Percentiles rank a stretch among this genome's conserved stretches.
Evolutionary conservation across 2,329 filamentous ascomycete species (phyloP).

Genomic region (Aspergillus sp.): DNA sequence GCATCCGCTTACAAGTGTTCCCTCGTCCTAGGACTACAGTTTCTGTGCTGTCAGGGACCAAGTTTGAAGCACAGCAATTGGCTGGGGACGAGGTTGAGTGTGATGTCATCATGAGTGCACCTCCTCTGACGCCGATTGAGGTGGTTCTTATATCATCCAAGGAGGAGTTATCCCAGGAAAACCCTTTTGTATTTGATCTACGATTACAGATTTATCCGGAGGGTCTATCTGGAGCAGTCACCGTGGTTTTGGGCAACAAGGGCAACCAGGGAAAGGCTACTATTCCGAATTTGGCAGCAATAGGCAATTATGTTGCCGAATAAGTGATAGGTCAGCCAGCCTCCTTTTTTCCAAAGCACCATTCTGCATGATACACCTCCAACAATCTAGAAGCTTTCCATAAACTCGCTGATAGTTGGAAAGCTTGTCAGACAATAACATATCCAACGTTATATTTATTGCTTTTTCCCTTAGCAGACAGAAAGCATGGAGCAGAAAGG

Average conservation of each 20-base stretch:
- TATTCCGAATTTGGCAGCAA: not conserved
- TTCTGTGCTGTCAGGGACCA: not conserved
- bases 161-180: not conserved
- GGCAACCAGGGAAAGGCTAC: not conserved
- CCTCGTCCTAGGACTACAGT: not conserved
- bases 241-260: constrained; percentile 1
- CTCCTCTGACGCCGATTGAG: not conserved
- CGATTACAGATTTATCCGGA: constrained; percentile 1
- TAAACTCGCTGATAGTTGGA: not conserved
- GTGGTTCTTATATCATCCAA: not conserved
- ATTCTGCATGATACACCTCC: not conserved
- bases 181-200: not conserved
- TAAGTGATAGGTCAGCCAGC: not conserved
- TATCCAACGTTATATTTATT: too few relatives aligned
- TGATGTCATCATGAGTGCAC: constrained; percentile 1
- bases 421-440: too few relatives aligned
- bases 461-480: too few relatives aligned
- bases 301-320: not conserved
- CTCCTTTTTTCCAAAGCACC: not conserved
- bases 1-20: not conserved
- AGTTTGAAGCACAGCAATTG: constrained; percentile 1
- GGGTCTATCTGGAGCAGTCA: constrained; percentile 1
- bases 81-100: not conserved
- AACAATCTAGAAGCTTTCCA: not conserved
- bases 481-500: too few relatives aligned